Evolutionary conservation across 2,329 filamentous ascomycete species (phyloP).

Genomic region (Aspergillus melleus): DNA sequence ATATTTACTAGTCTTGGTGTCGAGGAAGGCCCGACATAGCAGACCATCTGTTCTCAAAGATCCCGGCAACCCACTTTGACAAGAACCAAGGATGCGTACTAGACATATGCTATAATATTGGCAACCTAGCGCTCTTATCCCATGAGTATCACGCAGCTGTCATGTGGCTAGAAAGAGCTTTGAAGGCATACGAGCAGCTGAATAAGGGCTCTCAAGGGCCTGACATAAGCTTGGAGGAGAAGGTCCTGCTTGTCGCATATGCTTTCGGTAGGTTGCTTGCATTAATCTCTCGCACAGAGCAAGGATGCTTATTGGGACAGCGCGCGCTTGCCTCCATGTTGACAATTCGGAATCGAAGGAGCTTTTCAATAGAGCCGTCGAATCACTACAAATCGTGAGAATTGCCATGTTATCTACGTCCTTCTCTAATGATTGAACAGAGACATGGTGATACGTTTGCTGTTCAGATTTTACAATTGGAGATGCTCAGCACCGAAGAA

Average conservation of each 20-base stretch:
- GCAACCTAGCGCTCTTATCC: conserved; percentile 57
- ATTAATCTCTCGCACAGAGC: not conserved
- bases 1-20: conserved; percentile 65
- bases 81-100: conserved; percentile 57
- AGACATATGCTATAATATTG: conserved; percentile 72
- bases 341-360: conserved; percentile 47
- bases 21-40: conserved; percentile 72
- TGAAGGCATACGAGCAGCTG: conserved; percentile 53
- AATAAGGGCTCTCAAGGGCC: conserved; percentile 56
- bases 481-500: conserved; percentile 54
- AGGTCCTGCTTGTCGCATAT: conserved; percentile 68
- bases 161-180: conserved; percentile 73
- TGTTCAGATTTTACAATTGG: conserved; percentile 67
- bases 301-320: conserved; percentile 21
- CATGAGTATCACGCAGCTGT: conserved; percentile 57
- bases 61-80: conserved; percentile 38
- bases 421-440: conserved; percentile 23
- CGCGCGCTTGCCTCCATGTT: conserved; percentile 28
- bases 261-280: conserved; percentile 50
- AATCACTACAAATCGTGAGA: conserved; percentile 53
- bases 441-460: conserved; percentile 65
- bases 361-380: conserved; percentile 60
- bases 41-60: conserved; percentile 72
- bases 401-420: not conserved
- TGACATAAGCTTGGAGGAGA: conserved; percentile 61